Percentiles rank a stretch among this genome's conserved stretches.
Conservation (phyloP, 2,329 filamentous ascomycete species). For the Fusarium sp. region DNA sequence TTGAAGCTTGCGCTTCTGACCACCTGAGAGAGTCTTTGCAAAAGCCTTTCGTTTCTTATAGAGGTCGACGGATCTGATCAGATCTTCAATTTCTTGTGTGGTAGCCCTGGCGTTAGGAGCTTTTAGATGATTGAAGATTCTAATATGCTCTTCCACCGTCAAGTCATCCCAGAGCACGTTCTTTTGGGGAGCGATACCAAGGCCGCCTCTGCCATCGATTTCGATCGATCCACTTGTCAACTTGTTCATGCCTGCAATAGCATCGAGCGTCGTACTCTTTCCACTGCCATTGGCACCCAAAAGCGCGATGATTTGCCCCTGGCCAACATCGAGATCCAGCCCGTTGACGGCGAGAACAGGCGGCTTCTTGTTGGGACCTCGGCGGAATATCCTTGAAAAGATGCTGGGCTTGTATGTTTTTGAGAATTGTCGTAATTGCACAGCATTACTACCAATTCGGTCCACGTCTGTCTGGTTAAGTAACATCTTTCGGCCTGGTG, state of each 20-base stretch:
- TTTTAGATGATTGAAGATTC: conserved; percentile 87
- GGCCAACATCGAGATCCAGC: conserved; percentile 75
- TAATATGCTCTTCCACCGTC: conserved; percentile 86
- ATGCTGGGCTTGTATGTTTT: conserved; percentile 80
- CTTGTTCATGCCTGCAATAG: conserved; percentile 84
- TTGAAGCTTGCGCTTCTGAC: conserved; percentile 92
- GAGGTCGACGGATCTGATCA: conserved; percentile 80
- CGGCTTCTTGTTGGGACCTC: conserved; percentile 58
- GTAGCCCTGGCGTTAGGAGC: conserved; percentile 67
- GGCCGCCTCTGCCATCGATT: conserved; percentile 80
- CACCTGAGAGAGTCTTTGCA: conserved; percentile 84
- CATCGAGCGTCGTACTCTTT: conserved; percentile 90
- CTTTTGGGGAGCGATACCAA: conserved; percentile 91
- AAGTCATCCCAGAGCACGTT: conserved; percentile 94
- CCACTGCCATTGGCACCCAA: conserved; percentile 91
- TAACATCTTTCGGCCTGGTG: conserved; percentile 67
- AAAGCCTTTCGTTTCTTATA: conserved; percentile 77
- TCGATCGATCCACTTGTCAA: conserved; percentile 81
- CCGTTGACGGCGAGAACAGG: conserved; percentile 83
- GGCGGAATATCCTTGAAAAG: conserved; percentile 65
- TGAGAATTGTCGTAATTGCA: conserved; percentile 78
- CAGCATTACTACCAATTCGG: conserved; percentile 61
- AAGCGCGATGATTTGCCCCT: conserved; percentile 86
- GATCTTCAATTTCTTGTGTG: conserved; percentile 68
- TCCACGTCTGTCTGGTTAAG: conserved; percentile 47